Percentiles rank a stretch among this genome's conserved stretches.
These are phyloP conservation scores for Kuraishia borneana DNA, from an alignment of 805 yeast species.

Conservation along the genomic window DNA sequence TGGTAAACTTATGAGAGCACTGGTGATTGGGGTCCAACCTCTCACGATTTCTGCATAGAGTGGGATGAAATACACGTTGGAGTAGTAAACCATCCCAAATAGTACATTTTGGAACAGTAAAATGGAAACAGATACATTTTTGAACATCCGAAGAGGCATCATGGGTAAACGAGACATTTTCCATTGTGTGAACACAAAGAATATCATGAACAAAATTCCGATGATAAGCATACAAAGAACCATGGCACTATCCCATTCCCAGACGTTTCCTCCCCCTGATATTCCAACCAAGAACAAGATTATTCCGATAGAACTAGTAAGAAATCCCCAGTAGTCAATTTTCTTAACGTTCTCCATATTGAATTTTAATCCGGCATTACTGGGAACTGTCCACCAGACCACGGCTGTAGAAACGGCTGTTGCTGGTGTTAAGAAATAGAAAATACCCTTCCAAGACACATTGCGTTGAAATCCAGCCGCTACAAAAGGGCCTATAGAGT, in stretches of 20 bases:
- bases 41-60: slow-evolving; percentile 35
- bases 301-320: slow-evolving; percentile 33
- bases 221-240: slow-evolving; percentile 28
- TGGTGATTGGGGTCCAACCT: slow-evolving; percentile 24
- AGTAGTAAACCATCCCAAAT: slow-evolving; percentile 37
- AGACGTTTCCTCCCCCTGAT: slow-evolving; percentile 51
- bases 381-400: slow-evolving; percentile 22
- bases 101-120: slow-evolving; percentile 27
- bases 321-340: slow-evolving; percentile 43
- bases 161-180: slow-evolving; percentile 38
- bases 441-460: slow-evolving; percentile 40
- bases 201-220: slow-evolving; percentile 28
- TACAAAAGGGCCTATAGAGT: slow-evolving; percentile 43
- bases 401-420: slow-evolving; percentile 20
- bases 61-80: slow-evolving; percentile 37
- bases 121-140: slow-evolving; percentile 20
- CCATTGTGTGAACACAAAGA: slow-evolving; percentile 39
- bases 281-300: slow-evolving; percentile 43
- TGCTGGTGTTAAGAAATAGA: slow-evolving; percentile 34
- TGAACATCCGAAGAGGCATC: slow-evolving; percentile 38
- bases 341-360: slow-evolving; percentile 26
- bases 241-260: slow-evolving; percentile 38
- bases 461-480: slow-evolving; percentile 37
- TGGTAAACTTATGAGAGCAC: slow-evolving; percentile 31
- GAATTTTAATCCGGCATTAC: slow-evolving; percentile 18